Evolutionary conservation across 306 rosid species (phyloP).

Genomic region (Dalbergia cultrata): DNA sequence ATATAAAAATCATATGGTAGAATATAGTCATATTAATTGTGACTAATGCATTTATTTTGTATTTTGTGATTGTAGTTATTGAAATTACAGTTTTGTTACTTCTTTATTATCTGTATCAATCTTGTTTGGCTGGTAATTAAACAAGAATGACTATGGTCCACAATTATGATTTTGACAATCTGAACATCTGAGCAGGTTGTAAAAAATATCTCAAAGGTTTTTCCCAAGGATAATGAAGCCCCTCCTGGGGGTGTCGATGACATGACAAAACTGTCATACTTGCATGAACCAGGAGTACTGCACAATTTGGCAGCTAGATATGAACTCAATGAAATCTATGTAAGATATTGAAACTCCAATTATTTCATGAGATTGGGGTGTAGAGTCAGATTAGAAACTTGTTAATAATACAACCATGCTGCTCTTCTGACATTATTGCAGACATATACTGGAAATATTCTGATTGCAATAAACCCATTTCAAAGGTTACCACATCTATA

Average conservation of each 20-base stretch:
- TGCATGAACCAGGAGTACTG: slow-evolving; percentile 99
- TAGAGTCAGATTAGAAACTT: slow-evolving; percentile 37
- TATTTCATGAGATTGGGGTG: slow-evolving; percentile 33
- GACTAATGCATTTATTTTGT: slow-evolving; percentile 29
- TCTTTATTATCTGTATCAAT: slow-evolving; percentile 7
- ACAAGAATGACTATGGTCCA: slow-evolving; percentile 2
- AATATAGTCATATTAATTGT: slow-evolving; percentile 31
- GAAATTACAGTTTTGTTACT: slow-evolving; percentile 16
- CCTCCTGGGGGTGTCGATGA: slow-evolving; percentile 99
- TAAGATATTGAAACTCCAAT: slow-evolving; percentile 55
- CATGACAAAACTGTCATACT: slow-evolving; percentile 98
- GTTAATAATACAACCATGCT: slow-evolving; percentile 40
- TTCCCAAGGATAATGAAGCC: slow-evolving; percentile 96
- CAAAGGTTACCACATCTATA: slow-evolving; percentile 97
- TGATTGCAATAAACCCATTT: slow-evolving; percentile 98
- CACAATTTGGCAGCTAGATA: slow-evolving; percentile 96
- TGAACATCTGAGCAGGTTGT: slow-evolving; percentile 69
- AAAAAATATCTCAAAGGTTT: slow-evolving; percentile 83
- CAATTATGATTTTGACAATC: slow-evolving; percentile 41
- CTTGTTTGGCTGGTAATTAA: slow-evolving; percentile 2
- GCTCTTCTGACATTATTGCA: slow-evolving; percentile 58
- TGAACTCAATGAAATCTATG: slow-evolving; percentile 98
- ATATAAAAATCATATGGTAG: not conserved
- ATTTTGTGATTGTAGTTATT: slow-evolving; percentile 30
- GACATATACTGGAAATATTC: slow-evolving; percentile 99